Evolutionary conservation across 768 basidiomycete species (phyloP).

Genomic region (Hygrophoropsis aurantiaca): DNA sequence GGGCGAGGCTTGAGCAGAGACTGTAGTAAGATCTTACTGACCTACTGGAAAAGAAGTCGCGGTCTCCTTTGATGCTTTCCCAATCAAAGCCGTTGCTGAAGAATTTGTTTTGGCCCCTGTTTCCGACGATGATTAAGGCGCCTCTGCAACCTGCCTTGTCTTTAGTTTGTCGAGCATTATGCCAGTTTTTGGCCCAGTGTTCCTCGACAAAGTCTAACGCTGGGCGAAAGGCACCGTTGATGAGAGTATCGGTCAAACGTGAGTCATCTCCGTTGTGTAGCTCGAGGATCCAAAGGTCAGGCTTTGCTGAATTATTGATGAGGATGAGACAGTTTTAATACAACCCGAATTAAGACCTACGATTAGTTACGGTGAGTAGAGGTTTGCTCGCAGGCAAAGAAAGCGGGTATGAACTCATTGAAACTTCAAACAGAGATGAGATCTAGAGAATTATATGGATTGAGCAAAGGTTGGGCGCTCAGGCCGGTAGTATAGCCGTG

Average conservation of each 20-base stretch:
- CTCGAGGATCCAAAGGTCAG: conserved; percentile 73
- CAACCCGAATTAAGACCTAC: conserved; percentile 36
- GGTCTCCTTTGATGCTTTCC: conserved; percentile 47
- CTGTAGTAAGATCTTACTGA: neutral
- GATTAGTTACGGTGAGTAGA: conserved; percentile 66
- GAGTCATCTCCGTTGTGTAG: conserved; percentile 78
- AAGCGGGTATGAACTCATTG: conserved; percentile 45
- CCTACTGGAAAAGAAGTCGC: conserved; percentile 67
- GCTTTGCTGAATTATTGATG: conserved; percentile 43
- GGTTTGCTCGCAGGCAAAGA: conserved; percentile 50
- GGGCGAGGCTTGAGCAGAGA: neutral
- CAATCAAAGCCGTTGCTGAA: conserved; percentile 85
- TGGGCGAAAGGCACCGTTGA: conserved; percentile 62
- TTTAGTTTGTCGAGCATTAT: conserved; percentile 40
- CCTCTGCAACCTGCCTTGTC: conserved; percentile 59
- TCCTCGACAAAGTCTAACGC: conserved; percentile 72
- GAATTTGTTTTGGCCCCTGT: conserved; percentile 78
- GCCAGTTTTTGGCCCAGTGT: conserved; percentile 63
- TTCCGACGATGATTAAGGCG: conserved; percentile 76
- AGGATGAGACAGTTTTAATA: neutral
- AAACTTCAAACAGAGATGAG: too few species aligned
- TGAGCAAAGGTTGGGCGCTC: too few species aligned
- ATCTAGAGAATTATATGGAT: too few species aligned
- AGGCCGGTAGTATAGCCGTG: too few species aligned
- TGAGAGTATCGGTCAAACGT: conserved; percentile 58